Base-by-base conservation (phyloP, 2,329 filamentous ascomycete genomes). In the Venturia nashicola region DNA sequence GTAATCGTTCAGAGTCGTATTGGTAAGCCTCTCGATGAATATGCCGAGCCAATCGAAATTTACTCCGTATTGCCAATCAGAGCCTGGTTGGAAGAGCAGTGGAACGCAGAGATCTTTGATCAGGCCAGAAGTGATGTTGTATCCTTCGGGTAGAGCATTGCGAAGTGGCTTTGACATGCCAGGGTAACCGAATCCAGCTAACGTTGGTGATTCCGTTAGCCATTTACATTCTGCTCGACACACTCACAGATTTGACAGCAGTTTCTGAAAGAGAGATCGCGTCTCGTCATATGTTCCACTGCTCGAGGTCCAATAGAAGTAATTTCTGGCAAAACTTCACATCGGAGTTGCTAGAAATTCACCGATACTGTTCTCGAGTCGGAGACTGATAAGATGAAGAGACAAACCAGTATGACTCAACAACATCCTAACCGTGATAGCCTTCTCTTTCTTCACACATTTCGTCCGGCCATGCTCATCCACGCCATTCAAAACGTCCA, bases 171-270 rank as follows among this genome's bases (percentile, higher is more conserved):
- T 76, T 66, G 80, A 80, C 68, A 82, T 81, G 66, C 85, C 83
- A 0, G 78, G 72, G 69, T 86, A 86, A 0, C 80, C 81, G 32
- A 85, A 84, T 0, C 84, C 83, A 43, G 82, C 77, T 42, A 77
- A 77, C 40, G 14, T 42, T 42, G 11, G 12, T 32, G 3, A n/a
- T 40, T 4, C 27, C 27, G 20, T 46, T n/a, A 46, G 43, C 43
- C 6, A 20, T n/a, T 6, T 20, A 5, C 43, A n/a, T 11, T 43
- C 42, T 23, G n/a, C 18, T 11, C 11, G 5, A 11, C n/a, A 20
- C 5, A 5, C 18, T 8, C 16, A 39, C 36, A 39, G 36, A 39
- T 39, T 9, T 8, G 36, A 39, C 36, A 39, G 36, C 36, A 39
- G 12, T 12, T 8, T 9, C 2, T 39, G 36, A 39, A 39, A 39